Conservation (phyloP, 768 basidiomycete species). For the Phylloporus rhodoxanthus region DNA sequence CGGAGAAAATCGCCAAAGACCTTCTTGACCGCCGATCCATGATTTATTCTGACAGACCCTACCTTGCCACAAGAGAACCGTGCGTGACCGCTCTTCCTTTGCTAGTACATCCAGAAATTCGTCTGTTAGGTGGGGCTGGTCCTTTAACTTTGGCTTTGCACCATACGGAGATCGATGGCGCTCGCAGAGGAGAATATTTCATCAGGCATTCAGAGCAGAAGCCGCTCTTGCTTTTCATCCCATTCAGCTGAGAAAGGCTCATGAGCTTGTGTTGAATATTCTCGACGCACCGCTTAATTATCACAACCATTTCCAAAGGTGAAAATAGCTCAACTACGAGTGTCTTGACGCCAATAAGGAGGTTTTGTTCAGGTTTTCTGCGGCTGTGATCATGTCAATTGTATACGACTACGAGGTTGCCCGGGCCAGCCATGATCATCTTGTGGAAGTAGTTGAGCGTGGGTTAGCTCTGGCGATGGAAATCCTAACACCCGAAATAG, state of each 20-base stretch:
- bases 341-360: background rate
- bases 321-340: background rate
- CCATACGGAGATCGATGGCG: conserved; percentile 23
- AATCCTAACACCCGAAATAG: conserved; percentile 10
- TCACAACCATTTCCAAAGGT: conserved; percentile 11
- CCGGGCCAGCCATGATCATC: conserved; percentile 31
- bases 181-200: conserved; percentile 18
- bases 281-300: conserved; percentile 3
- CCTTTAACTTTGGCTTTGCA: conserved; percentile 13
- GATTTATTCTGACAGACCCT: background rate
- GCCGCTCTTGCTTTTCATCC: conserved; percentile 8
- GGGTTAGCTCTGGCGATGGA: conserved; percentile 22
- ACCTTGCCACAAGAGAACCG: background rate
- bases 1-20: background rate
- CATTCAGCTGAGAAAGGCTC: conserved; percentile 18
- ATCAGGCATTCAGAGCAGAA: conserved; percentile 22
- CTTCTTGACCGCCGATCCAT: background rate
- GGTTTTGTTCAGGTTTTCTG: conserved; percentile 24
- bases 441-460: conserved; percentile 35
- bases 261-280: conserved; percentile 12
- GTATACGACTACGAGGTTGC: conserved; percentile 38
- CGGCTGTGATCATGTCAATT: conserved; percentile 35
- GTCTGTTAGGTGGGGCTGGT: conserved; percentile 18
- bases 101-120: background rate
- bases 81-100: background rate